Evolutionary conservation across 2,329 filamentous ascomycete species (phyloP), one percentile per base, ranked within the genome.

Genomic region (Coniochaeta sp.): DNA sequence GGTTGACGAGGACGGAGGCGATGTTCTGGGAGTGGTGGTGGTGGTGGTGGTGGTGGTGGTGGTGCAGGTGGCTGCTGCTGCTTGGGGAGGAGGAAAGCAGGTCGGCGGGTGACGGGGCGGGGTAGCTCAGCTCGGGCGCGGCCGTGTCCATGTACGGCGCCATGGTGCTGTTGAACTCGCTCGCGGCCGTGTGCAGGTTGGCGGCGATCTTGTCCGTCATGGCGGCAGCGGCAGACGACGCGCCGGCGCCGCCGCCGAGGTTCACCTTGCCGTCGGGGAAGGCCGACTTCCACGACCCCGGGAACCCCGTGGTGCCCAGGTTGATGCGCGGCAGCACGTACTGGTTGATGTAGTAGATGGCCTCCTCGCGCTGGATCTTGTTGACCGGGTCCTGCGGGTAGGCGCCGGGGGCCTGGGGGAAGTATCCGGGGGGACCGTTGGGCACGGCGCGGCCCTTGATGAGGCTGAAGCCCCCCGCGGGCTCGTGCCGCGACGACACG

Each of bases 331-430:
- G 85, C 36, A 88, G 75, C 1, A 89, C 83, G 64, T 86, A 87
- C 70, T 89, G 85, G 70, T 89, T 88, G 72, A 89, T 87, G 71
- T 87, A 88, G 70, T 81, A 82, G 44, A 89, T 80, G 0, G 84
- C 84, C 67, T 88, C 85, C 65, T 88, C 85, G 14, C 84, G 81
- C 70, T 86, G 84, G 64, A 88, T 84, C 74, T 88, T 88, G 63
- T 80, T 80, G 28, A 87, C 79, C 1, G 85, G 83, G 65, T 88
- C 85, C 61, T 81, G 78, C 1, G 77, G 73, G 60, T 79, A 79
- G 6, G 76, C 75, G 55, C 77, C 76, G 1, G 75, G 69, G 0
- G 75, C 74, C 2, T 75, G 71, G 1, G 84, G 85, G 66, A 87
- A 87, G 70, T 83, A 88, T 40, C 82, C 80, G 1, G 86, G 85